Evolutionary conservation across 108 stramenopile species (phyloP), one percentile per base, ranked within the genome.

Genomic region (Bacterosira constricta): DNA sequence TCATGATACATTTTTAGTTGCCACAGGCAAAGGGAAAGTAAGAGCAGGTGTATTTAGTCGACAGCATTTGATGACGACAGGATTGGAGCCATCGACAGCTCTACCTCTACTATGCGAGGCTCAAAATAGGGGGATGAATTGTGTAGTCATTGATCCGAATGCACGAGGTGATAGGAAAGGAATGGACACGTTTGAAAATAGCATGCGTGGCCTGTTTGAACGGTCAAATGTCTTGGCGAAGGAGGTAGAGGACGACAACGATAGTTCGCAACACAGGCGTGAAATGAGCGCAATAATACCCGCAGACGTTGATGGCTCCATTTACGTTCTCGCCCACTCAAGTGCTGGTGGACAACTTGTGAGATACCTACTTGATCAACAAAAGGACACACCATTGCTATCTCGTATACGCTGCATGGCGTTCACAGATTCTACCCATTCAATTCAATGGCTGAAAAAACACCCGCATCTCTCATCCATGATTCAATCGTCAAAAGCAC

Each of bases 401-500:
- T 44, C 69, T 29, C 32, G 70, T 45, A 85, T 92, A 32, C 82
- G 82, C 2, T 85, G 86, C 38, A 83, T 88, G 12, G 85, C 85
- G 5, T 92, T 92, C 63, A 92, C 91, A 12, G 91, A 92, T 47
- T 89, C 88, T 32, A 92, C 86, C 13, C 91, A 92, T 62, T 85
- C 82, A 38, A 85, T 92, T 25, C 91, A 89, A 65, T 92, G 91
- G 91, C 44, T 82, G 4, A 69, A 71, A 53, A 83, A 73, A 64
- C 53, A 81, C 25, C 52, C 52, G 47, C 60, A 58, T 11, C 26
- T 85, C 2, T 37, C 38, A 11, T 44, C 50, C 4, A 59, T 83
- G 26, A 66, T 85, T 10, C 65, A 85, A 64, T 85, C 85, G 13
- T 52, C 53, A 18, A 61, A 32, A 23, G 54, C 60, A 1, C 42